These are phyloP conservation scores for Murraya koenigii DNA, from an alignment of 345 rosid species.

Conservation along the genomic window DNA sequence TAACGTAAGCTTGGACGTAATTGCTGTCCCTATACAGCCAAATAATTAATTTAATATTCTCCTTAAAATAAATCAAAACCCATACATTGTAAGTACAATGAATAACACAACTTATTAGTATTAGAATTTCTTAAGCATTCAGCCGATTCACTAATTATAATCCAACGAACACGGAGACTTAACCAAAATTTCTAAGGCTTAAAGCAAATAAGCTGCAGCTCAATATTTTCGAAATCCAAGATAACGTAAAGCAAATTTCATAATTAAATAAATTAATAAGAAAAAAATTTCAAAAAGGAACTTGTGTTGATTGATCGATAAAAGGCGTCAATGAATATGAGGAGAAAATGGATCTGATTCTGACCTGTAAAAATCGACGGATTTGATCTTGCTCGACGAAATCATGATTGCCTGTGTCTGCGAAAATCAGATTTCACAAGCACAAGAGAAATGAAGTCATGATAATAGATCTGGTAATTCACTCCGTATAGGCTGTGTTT, in stretches of 20 bases:
- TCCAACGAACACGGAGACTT: background rate
- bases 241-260: background rate
- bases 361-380: slow-evolving; percentile 76
- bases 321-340: background rate
- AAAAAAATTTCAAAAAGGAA: background rate
- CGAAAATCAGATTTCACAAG: slow-evolving; percentile 3
- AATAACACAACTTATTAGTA: background rate
- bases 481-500: background rate
- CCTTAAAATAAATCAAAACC: background rate
- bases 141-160: background rate
- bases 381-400: slow-evolving; percentile 58
- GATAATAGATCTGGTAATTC: slow-evolving; percentile 12
- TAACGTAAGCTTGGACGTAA: background rate
- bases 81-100: background rate
- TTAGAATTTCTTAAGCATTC: background rate
- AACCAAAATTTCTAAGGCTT: background rate
- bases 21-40: background rate
- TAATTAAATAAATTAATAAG: background rate
- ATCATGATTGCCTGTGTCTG: slow-evolving; percentile 38
- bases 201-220: background rate
- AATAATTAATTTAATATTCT: background rate
- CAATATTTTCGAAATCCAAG: background rate
- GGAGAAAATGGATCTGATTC: slow-evolving; percentile 35
- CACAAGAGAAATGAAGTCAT: slow-evolving; percentile 12
- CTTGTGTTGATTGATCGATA: background rate